A percentile compares a stretch with the other conserved stretches of the same genome.
Evolutionary conservation across 2,329 filamentous ascomycete species (phyloP).

Genomic region (Ophiosphaerella herpotricha): DNA sequence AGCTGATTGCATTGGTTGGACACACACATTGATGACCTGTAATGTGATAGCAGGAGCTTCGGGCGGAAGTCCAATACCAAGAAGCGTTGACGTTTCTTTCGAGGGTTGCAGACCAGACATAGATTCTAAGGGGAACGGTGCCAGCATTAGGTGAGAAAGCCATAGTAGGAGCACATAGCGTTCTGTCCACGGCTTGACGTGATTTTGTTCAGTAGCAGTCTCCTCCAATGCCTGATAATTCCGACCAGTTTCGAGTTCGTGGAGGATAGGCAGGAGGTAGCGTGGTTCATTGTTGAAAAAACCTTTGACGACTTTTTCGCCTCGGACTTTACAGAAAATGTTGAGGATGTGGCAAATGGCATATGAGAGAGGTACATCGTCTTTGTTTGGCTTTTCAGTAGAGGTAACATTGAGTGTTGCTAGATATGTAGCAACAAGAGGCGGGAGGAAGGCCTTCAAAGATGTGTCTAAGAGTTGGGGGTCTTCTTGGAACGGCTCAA

Average conservation of each 20-base stretch:
- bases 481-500: conserved; percentile 93
- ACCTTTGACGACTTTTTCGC: conserved; percentile 87
- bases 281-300: conserved; percentile 90
- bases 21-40: conserved; percentile 71
- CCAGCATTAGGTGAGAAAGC: conserved; percentile 62
- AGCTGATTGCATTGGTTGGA: conserved; percentile 72
- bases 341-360: conserved; percentile 84
- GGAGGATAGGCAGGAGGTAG: conserved; percentile 79
- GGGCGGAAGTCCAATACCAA: conserved; percentile 60
- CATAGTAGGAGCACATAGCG: conserved; percentile 86
- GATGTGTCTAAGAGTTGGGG: conserved; percentile 90
- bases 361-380: conserved; percentile 35
- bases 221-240: conserved; percentile 17
- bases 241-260: conserved; percentile 69
- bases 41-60: conserved; percentile 71
- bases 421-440: conserved; percentile 76
- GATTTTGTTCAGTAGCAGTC: conserved; percentile 19
- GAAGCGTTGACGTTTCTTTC: conserved; percentile 30
- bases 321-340: conserved; percentile 90
- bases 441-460: conserved; percentile 74
- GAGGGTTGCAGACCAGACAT: conserved; percentile 65
- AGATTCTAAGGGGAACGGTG: conserved; percentile 86
- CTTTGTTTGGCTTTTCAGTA: conserved; percentile 22
- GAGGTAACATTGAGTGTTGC: conserved; percentile 59
- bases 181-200: conserved; percentile 71